These are phyloP conservation scores for Colletotrichum lupini DNA, from an alignment of 2,329 filamentous ascomycete genomes.

Conservation along the genomic window DNA sequence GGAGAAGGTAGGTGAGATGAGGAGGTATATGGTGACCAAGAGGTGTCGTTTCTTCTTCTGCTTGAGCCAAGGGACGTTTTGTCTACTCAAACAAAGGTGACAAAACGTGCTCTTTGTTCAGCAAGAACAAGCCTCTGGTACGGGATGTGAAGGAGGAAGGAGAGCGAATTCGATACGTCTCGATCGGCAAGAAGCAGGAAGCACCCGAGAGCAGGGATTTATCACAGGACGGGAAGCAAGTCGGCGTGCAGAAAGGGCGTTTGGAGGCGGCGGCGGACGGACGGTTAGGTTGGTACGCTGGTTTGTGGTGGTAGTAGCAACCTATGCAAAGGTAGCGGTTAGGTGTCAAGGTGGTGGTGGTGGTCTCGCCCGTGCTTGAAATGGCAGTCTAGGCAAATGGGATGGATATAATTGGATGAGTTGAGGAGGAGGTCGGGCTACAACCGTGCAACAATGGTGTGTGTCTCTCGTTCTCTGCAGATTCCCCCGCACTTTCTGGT, in stretches of 20 bases:
- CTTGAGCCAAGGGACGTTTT: constrained; percentile 7
- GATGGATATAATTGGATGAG: constrained; percentile 32
- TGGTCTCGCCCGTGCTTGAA: constrained; percentile 28
- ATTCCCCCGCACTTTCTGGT: constrained; percentile 31
- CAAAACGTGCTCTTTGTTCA: constrained; percentile 32
- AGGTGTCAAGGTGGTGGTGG: constrained; percentile 11
- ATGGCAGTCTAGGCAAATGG: constrained; percentile 23
- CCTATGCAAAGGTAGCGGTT: constrained; percentile 5
- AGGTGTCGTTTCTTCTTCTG: constrained; percentile 21
- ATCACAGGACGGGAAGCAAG: constrained; percentile 33
- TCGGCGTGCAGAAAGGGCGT: constrained; percentile 18
- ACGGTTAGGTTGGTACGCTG: neutral
- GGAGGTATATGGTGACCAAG: constrained; percentile 24
- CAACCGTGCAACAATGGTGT: constrained; percentile 26
- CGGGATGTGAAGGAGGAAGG: constrained; percentile 20
- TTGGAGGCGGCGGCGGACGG: constrained; percentile 5
- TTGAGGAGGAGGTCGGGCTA: constrained; percentile 20
- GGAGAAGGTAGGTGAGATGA: neutral
- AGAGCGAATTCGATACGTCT: constrained; percentile 32
- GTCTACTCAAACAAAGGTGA: constrained; percentile 19
- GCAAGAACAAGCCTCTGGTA: constrained; percentile 35
- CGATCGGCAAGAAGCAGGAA: constrained; percentile 32
- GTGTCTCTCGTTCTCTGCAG: constrained; percentile 19
- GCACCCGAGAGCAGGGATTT: constrained; percentile 33
- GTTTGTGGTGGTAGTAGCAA: constrained; percentile 7